Percentiles rank a stretch among this genome's conserved stretches.
Conservation (phyloP, 257 asterid species). For the Ajuga chamaepitys region DNA sequence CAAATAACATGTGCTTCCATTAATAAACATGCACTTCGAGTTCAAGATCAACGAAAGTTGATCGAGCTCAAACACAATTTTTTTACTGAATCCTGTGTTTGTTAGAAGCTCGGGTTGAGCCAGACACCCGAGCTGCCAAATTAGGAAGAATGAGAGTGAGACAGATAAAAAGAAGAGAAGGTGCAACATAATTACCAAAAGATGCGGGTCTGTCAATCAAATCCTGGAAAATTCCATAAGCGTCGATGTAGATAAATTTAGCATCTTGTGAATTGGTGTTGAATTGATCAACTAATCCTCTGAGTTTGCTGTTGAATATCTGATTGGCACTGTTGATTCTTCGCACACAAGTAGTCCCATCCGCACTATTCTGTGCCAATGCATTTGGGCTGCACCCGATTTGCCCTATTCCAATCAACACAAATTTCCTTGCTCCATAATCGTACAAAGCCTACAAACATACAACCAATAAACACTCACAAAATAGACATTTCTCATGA, state of each 20-base stretch:
- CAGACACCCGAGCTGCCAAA: too few relatives aligned
- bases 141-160: too few relatives aligned
- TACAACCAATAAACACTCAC: too few relatives aligned
- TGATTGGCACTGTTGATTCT: conserved; percentile 65
- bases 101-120: too few relatives aligned
- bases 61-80: too few relatives aligned
- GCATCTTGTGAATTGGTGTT: conserved; percentile 60
- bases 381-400: conserved; percentile 97
- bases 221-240: conserved; percentile 85
- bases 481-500: too few relatives aligned
- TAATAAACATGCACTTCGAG: too few relatives aligned
- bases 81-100: too few relatives aligned
- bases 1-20: too few relatives aligned
- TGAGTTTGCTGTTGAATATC: conserved; percentile 58
- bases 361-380: conserved; percentile 86
- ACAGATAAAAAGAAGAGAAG: neutral
- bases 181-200: conserved; percentile 38
- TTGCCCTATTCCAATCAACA: conserved; percentile 63
- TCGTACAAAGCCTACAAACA: conserved; percentile 44
- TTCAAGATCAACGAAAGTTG: too few relatives aligned
- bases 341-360: conserved; percentile 63
- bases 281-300: conserved; percentile 52
- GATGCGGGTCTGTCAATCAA: conserved; percentile 54
- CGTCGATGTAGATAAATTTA: conserved; percentile 55
- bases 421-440: conserved; percentile 78